These are phyloP conservation scores for Fusarium sp. DNA, from an alignment of 2,329 filamentous ascomycete genomes.

Conservation along the genomic window DNA sequence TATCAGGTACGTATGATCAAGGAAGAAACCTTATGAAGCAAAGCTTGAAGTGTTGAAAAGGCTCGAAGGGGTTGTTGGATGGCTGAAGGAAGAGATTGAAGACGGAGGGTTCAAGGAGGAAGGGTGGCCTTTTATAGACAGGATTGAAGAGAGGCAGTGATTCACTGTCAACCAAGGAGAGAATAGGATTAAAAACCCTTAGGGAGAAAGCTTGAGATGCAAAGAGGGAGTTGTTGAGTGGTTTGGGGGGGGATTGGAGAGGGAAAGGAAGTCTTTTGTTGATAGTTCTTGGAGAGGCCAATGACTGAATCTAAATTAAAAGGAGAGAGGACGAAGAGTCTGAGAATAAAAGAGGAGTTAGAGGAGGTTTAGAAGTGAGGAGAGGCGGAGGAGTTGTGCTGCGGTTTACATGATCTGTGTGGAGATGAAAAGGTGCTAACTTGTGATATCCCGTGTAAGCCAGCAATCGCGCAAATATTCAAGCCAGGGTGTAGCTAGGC, in stretches of 20 bases:
- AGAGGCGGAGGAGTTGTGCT: slow-evolving; percentile 14
- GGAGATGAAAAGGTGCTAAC: slow-evolving; percentile 14
- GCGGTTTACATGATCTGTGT: slow-evolving; percentile 10
- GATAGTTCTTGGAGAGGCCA: neutral
- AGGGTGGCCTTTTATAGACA: slow-evolving; percentile 6
- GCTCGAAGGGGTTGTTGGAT: neutral
- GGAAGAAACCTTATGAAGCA: neutral
- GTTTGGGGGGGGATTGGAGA: neutral
- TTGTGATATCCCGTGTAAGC: slow-evolving; percentile 27
- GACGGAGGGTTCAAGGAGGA: neutral
- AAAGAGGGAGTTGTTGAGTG: neutral
- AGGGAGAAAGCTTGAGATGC: neutral
- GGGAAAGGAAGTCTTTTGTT: neutral
- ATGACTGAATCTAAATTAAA: neutral
- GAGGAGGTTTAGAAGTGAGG: neutral
- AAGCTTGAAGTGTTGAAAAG: neutral
- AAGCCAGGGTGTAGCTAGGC: neutral
- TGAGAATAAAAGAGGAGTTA: neutral
- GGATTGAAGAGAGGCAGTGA: neutral
- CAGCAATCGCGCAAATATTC: slow-evolving; percentile 9
- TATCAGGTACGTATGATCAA: neutral
- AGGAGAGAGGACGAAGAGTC: neutral
- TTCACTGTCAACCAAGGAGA: slow-evolving; percentile 1
- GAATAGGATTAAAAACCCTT: neutral
- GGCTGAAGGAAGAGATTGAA: slow-evolving; percentile 8